Conservation (phyloP, 306 rosid species). For the Arachis stenosperma region DNA sequence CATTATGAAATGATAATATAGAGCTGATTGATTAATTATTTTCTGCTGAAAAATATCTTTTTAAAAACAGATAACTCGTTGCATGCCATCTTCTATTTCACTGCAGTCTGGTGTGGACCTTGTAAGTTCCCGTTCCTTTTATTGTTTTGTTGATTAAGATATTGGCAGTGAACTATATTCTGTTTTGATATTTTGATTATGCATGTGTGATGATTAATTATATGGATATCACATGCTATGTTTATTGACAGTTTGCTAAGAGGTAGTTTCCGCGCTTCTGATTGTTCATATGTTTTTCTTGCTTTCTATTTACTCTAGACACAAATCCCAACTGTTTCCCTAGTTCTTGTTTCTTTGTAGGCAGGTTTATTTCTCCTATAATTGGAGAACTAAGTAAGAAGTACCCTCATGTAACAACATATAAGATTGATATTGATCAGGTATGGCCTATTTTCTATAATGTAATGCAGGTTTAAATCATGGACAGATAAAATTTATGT, state of each 20-base stretch:
- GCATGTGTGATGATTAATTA: neutral
- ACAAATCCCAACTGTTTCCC: slow-evolving; percentile 19
- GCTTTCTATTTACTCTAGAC: neutral
- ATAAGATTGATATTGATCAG: slow-evolving; percentile 90
- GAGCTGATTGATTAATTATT: slow-evolving; percentile 22
- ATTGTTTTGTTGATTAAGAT: neutral
- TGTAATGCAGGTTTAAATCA: slow-evolving; percentile 4
- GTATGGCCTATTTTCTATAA: slow-evolving; percentile 39
- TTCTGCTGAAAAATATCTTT: slow-evolving; percentile 33
- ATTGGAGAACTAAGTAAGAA: slow-evolving; percentile 64
- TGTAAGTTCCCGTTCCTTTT: slow-evolving; percentile 59
- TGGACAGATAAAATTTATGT: slow-evolving; percentile 5
- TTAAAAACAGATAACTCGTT: slow-evolving; percentile 53
- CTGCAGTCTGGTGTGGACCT: slow-evolving; percentile 93
- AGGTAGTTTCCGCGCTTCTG: neutral
- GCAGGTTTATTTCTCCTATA: slow-evolving; percentile 72
- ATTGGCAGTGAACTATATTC: slow-evolving; percentile 8
- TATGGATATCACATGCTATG: neutral
- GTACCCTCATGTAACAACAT: slow-evolving; percentile 74
- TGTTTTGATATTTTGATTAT: neutral
- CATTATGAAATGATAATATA: neutral
- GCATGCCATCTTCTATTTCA: slow-evolving; percentile 82
- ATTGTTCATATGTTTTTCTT: slow-evolving; percentile 1
- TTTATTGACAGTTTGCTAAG: neutral
- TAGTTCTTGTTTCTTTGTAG: slow-evolving; percentile 50